A percentile compares a stretch with the other conserved stretches of the same genome.
phyloP scores from a whole-genome alignment of 495 filamentous ascomycete genomes.

The Penicillium bialowiezense region DNA sequence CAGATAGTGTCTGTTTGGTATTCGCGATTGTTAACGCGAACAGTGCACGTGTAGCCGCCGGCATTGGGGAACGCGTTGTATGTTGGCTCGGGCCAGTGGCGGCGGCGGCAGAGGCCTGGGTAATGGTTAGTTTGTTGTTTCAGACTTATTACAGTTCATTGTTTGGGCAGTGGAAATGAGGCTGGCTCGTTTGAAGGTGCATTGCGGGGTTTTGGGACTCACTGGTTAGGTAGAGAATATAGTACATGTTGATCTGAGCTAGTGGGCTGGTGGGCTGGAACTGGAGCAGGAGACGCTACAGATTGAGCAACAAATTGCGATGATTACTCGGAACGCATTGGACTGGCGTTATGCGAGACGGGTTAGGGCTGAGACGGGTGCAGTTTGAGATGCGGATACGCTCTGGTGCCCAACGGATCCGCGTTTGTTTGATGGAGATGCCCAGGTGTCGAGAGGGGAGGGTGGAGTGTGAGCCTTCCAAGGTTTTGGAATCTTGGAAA shows the following conservation, averaged over 20 bases:
- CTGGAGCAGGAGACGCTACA: conserved; percentile 2
- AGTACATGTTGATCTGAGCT: conserved; percentile 50
- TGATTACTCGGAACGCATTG: conserved; percentile 33
- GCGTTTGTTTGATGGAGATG: not conserved
- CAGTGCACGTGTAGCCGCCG: conserved; percentile 82
- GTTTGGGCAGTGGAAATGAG: not conserved
- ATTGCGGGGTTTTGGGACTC: conserved; percentile 27
- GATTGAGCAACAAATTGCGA: conserved; percentile 30
- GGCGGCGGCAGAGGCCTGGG: conserved; percentile 91
- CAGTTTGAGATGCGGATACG: conserved; percentile 27
- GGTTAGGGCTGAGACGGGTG: conserved; percentile 8
- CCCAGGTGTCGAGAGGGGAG: too few relatives aligned
- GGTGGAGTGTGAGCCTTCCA: not conserved
- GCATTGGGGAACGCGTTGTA: conserved; percentile 71
- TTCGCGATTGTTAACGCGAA: conserved; percentile 93
- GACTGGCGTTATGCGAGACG: conserved; percentile 14
- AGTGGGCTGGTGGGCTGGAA: too few relatives aligned
- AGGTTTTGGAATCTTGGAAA: too few relatives aligned
- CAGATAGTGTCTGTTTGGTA: conserved; percentile 90
- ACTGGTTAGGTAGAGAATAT: conserved; percentile 69
- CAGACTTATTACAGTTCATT: too few relatives aligned
- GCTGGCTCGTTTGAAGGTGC: conserved; percentile 1
- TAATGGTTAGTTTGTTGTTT: conserved; percentile 2
- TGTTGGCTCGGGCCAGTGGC: conserved; percentile 88
- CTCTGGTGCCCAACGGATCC: conserved; percentile 34